phyloP scores from a whole-genome alignment of 1,284 basidiomycete species.

The Bjerkandera adusta region DNA sequence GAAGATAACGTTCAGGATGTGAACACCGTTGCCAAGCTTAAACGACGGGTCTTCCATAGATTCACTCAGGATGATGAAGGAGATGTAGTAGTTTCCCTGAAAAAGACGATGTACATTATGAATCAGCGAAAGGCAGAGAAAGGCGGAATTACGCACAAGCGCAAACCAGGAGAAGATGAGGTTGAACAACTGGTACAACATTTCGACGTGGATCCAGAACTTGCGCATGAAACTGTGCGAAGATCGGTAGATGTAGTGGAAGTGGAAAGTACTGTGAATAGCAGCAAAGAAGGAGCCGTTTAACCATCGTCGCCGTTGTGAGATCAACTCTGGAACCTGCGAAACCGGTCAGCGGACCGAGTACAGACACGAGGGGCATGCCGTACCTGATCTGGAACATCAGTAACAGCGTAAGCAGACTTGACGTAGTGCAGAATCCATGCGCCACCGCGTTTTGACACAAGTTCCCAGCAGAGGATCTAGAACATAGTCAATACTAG shows the following conservation, averaged over 20 bases:
- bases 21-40: constrained; percentile 53
- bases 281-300: constrained; percentile 98
- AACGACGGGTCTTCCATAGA: constrained; percentile 68
- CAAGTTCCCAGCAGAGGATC: constrained; percentile 94
- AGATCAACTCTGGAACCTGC: constrained; percentile 85
- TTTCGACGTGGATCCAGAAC: constrained; percentile 92
- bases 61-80: constrained; percentile 75
- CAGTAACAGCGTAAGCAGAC: constrained; percentile 88
- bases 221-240: constrained; percentile 84
- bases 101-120: neutral
- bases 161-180: constrained; percentile 93
- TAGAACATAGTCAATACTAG: constrained; percentile 22
- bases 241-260: constrained; percentile 90
- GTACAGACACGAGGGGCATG: neutral
- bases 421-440: constrained; percentile 96
- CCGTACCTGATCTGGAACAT: constrained; percentile 80
- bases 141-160: constrained; percentile 50
- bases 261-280: constrained; percentile 86
- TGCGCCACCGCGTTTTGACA: constrained; percentile 80
- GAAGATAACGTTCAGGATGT: constrained; percentile 75
- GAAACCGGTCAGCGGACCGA: constrained; percentile 1
- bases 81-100: constrained; percentile 88
- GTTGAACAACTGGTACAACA: constrained; percentile 90
- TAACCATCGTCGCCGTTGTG: constrained; percentile 92
- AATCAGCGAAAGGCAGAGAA: neutral